phyloP scores from a whole-genome alignment of 305 asterid species.

The Rubia peregrina region DNA sequence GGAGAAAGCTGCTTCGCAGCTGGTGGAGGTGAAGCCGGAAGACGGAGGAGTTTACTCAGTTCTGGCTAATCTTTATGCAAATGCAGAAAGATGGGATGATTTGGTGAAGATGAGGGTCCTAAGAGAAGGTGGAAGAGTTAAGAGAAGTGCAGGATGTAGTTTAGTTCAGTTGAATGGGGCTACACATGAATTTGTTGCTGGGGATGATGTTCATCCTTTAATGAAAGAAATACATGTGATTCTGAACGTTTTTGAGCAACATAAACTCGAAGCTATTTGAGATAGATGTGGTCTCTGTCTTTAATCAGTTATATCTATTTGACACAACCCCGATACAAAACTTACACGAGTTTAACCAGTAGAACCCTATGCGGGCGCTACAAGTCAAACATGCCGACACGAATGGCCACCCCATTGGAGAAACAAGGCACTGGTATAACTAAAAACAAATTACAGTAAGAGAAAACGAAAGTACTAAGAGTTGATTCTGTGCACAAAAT shows the following conservation, averaged over 20 bases:
- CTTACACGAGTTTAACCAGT: too few species aligned
- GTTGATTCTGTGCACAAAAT: background rate
- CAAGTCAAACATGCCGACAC: too few species aligned
- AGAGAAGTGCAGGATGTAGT: constrained; percentile 68
- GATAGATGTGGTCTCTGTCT: background rate
- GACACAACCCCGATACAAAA: too few species aligned
- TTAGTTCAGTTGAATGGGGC: constrained; percentile 50
- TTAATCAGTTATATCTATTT: background rate
- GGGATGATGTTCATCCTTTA: constrained; percentile 55
- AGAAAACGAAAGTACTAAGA: too few species aligned
- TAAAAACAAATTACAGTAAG: background rate
- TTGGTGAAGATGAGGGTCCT: constrained; percentile 46
- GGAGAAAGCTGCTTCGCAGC: constrained; percentile 49
- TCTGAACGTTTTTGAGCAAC: constrained; percentile 41
- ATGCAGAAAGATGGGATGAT: constrained; percentile 60
- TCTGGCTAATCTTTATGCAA: constrained; percentile 56
- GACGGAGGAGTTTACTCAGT: constrained; percentile 68
- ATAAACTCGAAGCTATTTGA: constrained; percentile 29
- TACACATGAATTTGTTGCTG: constrained; percentile 65
- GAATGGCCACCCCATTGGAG: background rate
- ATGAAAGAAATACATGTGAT: constrained; percentile 34
- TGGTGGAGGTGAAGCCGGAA: constrained; percentile 62
- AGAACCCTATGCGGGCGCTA: too few species aligned
- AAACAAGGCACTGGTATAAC: background rate
- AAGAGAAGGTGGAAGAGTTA: constrained; percentile 43